A percentile compares a stretch with the other conserved stretches of the same genome.
Evolutionary conservation across 805 yeast genomes (phyloP).

Genomic region (Candida suzukii): DNA sequence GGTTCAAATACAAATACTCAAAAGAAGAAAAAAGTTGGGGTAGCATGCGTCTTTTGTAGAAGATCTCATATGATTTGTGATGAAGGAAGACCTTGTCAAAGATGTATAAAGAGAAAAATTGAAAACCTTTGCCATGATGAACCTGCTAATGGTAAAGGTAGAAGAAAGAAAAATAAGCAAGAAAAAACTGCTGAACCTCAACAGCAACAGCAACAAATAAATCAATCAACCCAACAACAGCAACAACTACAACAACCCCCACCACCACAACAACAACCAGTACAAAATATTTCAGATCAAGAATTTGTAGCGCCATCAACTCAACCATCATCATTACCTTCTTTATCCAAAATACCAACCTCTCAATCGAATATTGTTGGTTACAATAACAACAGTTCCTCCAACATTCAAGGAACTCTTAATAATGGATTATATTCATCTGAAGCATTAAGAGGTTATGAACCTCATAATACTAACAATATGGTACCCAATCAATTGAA

Average conservation of each 20-base stretch:
- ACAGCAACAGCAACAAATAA: neutral
- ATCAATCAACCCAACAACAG: neutral
- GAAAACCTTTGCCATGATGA: conserved; percentile 84
- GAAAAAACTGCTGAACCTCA: neutral
- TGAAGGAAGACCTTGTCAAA: conserved; percentile 62
- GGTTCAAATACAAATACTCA: too few relatives aligned
- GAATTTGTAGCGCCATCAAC: neutral
- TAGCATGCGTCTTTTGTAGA: conserved; percentile 87
- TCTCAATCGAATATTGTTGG: neutral
- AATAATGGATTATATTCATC: neutral
- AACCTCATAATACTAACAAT: conserved; percentile 1
- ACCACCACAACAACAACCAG: neutral
- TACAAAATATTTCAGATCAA: too few relatives aligned
- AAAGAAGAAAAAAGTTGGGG: conserved; percentile 41
- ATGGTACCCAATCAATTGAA: conserved; percentile 1
- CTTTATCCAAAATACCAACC: neutral
- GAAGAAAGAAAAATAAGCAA: conserved; percentile 15
- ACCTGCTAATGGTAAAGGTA: conserved; percentile 37
- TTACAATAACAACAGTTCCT: neutral
- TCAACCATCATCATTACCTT: neutral
- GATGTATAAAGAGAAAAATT: conserved; percentile 82
- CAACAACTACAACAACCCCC: neutral
- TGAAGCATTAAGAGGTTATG: neutral
- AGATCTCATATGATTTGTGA: conserved; percentile 95
- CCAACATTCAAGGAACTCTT: neutral